Percentiles rank a stretch among this genome's conserved stretches.
Conservation (phyloP, 805 yeast genomes). For the Candida ovalis region DNA sequence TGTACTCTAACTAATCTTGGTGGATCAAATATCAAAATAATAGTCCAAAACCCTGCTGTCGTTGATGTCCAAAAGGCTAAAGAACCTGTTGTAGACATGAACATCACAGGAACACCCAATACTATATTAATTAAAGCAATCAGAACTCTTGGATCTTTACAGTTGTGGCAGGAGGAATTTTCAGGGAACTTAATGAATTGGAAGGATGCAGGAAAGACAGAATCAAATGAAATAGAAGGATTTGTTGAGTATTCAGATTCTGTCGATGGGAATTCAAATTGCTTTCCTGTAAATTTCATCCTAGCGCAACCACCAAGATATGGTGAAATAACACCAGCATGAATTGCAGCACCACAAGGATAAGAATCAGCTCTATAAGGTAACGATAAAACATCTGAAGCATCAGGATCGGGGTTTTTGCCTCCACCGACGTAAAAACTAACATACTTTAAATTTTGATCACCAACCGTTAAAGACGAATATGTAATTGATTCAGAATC, state of each 20-base stretch:
- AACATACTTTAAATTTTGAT: conserved; percentile 59
- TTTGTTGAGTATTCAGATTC: conserved; percentile 40
- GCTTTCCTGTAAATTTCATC: conserved; percentile 53
- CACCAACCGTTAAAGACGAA: conserved; percentile 72
- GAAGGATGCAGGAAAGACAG: conserved; percentile 75
- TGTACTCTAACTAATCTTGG: conserved; percentile 58
- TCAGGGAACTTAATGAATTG: conserved; percentile 44
- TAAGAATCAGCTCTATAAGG: conserved; percentile 88
- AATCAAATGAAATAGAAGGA: conserved; percentile 53
- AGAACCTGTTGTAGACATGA: conserved; percentile 37
- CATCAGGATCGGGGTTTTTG: conserved; percentile 13
- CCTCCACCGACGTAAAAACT: conserved; percentile 83
- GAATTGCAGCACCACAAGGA: conserved; percentile 87
- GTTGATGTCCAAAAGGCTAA: conserved; percentile 60
- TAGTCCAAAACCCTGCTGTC: conserved; percentile 79
- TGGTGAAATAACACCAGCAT: conserved; percentile 76
- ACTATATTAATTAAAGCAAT: conserved; percentile 56
- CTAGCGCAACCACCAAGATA: conserved; percentile 75
- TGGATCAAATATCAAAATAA: conserved; percentile 72
- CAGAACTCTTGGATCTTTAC: conserved; percentile 64
- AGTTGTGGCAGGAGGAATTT: conserved; percentile 54
- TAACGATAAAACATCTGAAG: conserved; percentile 31
- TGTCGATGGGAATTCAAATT: conserved; percentile 42
- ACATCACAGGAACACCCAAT: conserved; percentile 60
- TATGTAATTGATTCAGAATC: conserved; percentile 74